phyloP scores from a whole-genome alignment of 2,329 filamentous ascomycete species.

The Talaromyces funiculosus region DNA sequence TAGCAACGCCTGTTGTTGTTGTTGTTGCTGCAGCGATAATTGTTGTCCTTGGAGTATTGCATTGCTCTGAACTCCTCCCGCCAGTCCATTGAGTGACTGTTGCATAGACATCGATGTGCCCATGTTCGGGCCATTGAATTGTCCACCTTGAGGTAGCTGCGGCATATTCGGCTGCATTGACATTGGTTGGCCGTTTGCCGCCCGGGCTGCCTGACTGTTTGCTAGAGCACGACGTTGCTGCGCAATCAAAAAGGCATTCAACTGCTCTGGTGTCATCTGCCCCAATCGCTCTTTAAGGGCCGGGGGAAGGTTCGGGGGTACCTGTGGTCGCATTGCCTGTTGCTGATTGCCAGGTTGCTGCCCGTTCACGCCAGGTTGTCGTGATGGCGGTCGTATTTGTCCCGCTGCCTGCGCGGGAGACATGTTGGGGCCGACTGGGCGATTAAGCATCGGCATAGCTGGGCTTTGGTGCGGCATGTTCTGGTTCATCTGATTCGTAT shows the following conservation, averaged over 20 bases:
- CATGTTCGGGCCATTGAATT: slow-evolving; percentile 32
- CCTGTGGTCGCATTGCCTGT: slow-evolving; percentile 27
- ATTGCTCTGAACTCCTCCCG: slow-evolving; percentile 24
- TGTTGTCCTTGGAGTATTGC: slow-evolving; percentile 31
- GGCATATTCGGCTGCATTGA: slow-evolving; percentile 26
- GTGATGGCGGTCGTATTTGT: slow-evolving; percentile 31
- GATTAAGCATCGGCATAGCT: slow-evolving; percentile 40
- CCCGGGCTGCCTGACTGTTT: slow-evolving; percentile 27
- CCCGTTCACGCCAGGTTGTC: slow-evolving; percentile 30
- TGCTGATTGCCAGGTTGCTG: slow-evolving; percentile 23
- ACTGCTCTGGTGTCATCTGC: slow-evolving; percentile 32
- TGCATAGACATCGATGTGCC: slow-evolving; percentile 30
- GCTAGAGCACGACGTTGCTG: slow-evolving; percentile 29
- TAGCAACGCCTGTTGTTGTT: slow-evolving; percentile 28
- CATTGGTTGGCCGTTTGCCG: slow-evolving; percentile 27
- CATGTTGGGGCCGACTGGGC: slow-evolving; percentile 37
- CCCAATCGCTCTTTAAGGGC: slow-evolving; percentile 30
- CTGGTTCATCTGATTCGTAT: slow-evolving; percentile 32
- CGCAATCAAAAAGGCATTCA: slow-evolving; percentile 27
- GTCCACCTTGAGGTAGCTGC: slow-evolving; percentile 32
- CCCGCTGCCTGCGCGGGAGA: slow-evolving; percentile 31
- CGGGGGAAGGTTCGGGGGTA: slow-evolving; percentile 32
- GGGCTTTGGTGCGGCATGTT: slow-evolving; percentile 37
- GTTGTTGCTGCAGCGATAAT: slow-evolving; percentile 29
- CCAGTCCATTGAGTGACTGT: slow-evolving; percentile 30